Conservation (phyloP, 805 yeast species). For the Pichia sporocuriosa region DNA sequence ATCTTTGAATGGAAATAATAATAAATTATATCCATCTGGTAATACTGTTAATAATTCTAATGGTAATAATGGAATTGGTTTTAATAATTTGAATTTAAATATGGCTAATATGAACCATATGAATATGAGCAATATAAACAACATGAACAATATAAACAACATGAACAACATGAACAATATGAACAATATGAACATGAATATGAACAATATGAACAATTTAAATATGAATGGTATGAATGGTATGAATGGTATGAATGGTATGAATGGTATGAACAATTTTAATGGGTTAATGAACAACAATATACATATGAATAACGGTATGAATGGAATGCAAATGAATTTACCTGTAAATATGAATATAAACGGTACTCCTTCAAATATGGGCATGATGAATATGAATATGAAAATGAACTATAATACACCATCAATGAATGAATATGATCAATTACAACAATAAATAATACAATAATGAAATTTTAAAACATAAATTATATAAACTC, state of each 20-base stretch:
- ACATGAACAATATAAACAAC: neutral
- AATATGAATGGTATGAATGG: neutral
- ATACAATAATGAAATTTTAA: neutral
- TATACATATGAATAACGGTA: neutral
- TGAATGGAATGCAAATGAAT: neutral
- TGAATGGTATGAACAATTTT: neutral
- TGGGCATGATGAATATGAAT: neutral
- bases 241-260: neutral
- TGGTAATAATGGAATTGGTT: too few relatives aligned
- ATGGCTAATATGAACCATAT: neutral
- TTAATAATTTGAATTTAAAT: too few relatives aligned
- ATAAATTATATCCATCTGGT: neutral
- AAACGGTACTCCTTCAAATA: neutral
- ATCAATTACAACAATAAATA: neutral
- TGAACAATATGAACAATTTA: neutral
- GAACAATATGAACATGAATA: neutral
- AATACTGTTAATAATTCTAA: neutral
- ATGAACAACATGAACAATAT: constrained; percentile 1
- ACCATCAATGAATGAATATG: too few relatives aligned
- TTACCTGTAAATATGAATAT: neutral
- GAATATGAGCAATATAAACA: neutral
- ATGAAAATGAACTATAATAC: neutral
- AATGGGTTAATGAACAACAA: neutral
- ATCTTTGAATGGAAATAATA: constrained; percentile 16
- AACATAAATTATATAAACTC: too few relatives aligned